These are phyloP conservation scores for Solanum hybrid DNA, from an alignment of 305 asterid species.

Conservation along the genomic window DNA sequence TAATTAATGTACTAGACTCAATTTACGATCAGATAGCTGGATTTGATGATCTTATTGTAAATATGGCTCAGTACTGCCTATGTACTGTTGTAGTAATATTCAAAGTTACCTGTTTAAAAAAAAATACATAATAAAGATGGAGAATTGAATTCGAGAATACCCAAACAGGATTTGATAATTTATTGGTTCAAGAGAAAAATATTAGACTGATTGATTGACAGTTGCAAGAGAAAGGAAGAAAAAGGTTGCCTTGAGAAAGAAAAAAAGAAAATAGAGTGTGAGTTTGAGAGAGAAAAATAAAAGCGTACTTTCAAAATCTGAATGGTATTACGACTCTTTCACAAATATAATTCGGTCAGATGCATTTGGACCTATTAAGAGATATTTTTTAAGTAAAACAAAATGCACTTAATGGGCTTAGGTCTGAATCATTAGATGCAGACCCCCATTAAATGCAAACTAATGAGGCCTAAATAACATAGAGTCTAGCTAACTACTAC, in stretches of 20 bases:
- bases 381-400: not conserved
- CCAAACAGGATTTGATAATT: not conserved
- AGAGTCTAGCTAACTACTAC: not conserved
- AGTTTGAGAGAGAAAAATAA: not conserved
- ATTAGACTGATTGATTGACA: not conserved
- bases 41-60: not conserved
- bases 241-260: not conserved
- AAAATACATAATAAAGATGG: not conserved
- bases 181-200: not conserved
- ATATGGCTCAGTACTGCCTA: not conserved
- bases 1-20: not conserved
- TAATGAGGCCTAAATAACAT: not conserved
- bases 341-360: not conserved
- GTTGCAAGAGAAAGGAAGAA: not conserved
- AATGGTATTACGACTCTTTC: not conserved
- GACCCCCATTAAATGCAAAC: not conserved
- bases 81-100: not conserved
- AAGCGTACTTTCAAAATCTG: not conserved
- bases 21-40: not conserved
- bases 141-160: not conserved
- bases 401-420: not conserved
- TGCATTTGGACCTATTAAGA: not conserved
- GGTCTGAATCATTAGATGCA: not conserved
- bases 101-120: not conserved
- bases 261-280: not conserved